A percentile compares a stretch with the other conserved stretches of the same genome.
Evolutionary conservation across 1,139 yeast genomes (phyloP).

Genomic region (Zygosaccharomyces pseudobailii): DNA sequence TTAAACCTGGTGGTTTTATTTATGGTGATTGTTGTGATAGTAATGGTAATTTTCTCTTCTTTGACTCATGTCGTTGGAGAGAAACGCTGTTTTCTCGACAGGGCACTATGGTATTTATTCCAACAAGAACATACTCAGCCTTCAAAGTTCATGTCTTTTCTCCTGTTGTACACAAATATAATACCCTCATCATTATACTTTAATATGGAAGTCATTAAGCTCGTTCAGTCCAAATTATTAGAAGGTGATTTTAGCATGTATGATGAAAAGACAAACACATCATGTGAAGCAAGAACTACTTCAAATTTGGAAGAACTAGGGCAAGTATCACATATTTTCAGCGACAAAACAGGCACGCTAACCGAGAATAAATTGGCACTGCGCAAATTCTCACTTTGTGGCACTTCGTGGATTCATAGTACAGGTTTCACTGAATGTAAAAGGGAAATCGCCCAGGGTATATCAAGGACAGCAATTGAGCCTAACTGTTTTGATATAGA

Average conservation of each 20-base stretch:
- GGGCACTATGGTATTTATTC: slow-evolving; percentile 67
- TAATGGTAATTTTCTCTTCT: slow-evolving; percentile 72
- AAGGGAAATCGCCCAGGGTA: neutral
- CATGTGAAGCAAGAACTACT: slow-evolving; percentile 93
- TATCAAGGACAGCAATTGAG: too few species aligned
- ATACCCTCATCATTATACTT: slow-evolving; percentile 94
- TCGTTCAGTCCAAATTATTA: slow-evolving; percentile 72
- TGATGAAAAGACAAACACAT: slow-evolving; percentile 75
- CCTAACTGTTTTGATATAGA: slow-evolving; percentile 1
- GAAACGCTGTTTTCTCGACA: slow-evolving; percentile 37
- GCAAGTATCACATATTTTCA: slow-evolving; percentile 89
- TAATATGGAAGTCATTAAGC: slow-evolving; percentile 92
- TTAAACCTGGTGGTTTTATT: slow-evolving; percentile 80
- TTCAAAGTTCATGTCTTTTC: slow-evolving; percentile 89
- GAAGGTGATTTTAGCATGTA: slow-evolving; percentile 96
- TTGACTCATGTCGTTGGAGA: slow-evolving; percentile 66
- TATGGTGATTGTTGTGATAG: slow-evolving; percentile 79
- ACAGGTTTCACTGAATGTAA: slow-evolving; percentile 41
- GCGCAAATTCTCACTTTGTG: slow-evolving; percentile 77
- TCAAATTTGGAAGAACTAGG: slow-evolving; percentile 95
- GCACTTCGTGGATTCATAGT: slow-evolving; percentile 86
- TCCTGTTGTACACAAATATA: slow-evolving; percentile 94
- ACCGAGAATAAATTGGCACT: slow-evolving; percentile 89
- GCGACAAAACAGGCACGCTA: slow-evolving; percentile 95
- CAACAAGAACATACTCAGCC: slow-evolving; percentile 80